Evolutionary conservation across 306 rosid genomes (phyloP).

Genomic region (Prunus kanzakura): DNA sequence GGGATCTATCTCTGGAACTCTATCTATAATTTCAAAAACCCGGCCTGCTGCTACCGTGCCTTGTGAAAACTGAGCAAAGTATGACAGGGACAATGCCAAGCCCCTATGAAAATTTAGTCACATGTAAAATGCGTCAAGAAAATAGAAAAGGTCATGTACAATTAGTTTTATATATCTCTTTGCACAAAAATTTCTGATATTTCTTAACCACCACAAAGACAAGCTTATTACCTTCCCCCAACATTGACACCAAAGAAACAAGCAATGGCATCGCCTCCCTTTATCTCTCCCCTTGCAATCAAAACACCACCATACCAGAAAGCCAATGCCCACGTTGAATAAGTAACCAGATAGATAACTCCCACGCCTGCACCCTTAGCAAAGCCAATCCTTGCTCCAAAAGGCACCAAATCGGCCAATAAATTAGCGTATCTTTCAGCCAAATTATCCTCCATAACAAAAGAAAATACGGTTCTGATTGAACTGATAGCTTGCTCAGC

Average conservation of each 20-base stretch:
- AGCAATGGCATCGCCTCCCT: conserved; percentile 84
- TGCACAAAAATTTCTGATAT: background rate
- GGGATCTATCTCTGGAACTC: conserved; percentile 85
- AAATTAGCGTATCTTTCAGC: conserved; percentile 48
- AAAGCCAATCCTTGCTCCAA: conserved; percentile 74
- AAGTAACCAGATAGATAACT: conserved; percentile 71
- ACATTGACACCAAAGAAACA: conserved; percentile 89
- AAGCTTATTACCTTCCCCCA: conserved; percentile 67
- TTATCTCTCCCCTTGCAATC: conserved; percentile 49
- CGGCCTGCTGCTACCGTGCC: conserved; percentile 87
- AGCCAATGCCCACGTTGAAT: conserved; percentile 92
- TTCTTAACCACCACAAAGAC: background rate
- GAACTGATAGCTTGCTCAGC: conserved; percentile 81
- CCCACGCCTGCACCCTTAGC: conserved; percentile 90
- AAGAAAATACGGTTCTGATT: conserved; percentile 82
- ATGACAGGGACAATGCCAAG: conserved; percentile 79
- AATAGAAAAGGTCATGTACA: background rate
- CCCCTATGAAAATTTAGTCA: conserved; percentile 45
- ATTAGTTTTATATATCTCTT: background rate
- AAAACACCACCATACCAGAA: conserved; percentile 81
- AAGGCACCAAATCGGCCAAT: conserved; percentile 56
- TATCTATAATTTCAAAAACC: conserved; percentile 66
- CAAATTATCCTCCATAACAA: conserved; percentile 72
- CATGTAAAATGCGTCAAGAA: background rate
- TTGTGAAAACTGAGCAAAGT: conserved; percentile 84